Conservation (phyloP, 306 rosid species). For the Glycine soja region DNA sequence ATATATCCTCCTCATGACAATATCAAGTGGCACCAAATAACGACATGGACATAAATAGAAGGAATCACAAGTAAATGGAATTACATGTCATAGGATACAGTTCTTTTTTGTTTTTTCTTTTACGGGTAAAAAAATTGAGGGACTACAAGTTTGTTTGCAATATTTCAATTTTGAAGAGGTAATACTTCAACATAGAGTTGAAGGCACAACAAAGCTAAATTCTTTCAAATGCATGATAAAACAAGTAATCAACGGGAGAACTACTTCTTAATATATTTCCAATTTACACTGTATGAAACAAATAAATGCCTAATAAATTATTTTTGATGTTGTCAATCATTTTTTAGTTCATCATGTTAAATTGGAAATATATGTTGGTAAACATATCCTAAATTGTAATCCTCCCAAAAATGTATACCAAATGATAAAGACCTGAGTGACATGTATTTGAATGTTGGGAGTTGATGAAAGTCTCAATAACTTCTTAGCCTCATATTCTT, state of each 20-base stretch:
- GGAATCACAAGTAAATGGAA: no score
- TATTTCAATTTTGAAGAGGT: background rate
- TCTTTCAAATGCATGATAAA: constrained; percentile 6
- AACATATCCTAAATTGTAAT: constrained; percentile 18
- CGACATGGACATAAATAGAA: no score
- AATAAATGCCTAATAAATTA: constrained; percentile 5
- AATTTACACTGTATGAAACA: constrained; percentile 19
- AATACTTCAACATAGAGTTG: constrained; percentile 6
- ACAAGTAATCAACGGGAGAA: background rate
- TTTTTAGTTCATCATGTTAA: background rate
- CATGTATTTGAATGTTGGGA: constrained; percentile 51
- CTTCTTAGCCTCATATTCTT: constrained; percentile 71
- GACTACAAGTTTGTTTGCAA: constrained; percentile 10
- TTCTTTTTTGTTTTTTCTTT: background rate
- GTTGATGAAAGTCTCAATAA: constrained; percentile 64
- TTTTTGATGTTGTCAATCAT: background rate
- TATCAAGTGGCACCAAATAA: no score
- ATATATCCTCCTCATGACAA: no score
- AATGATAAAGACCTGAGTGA: constrained; percentile 70
- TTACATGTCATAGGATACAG: background rate
- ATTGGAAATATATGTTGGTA: constrained; percentile 9
- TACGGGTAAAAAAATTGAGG: background rate
- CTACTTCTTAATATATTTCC: background rate
- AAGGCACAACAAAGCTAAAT: constrained; percentile 19
- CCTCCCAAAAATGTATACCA: background rate